phyloP scores from a whole-genome alignment of 2,329 filamentous ascomycete genomes.

The Biscogniauxia mediterranea region DNA sequence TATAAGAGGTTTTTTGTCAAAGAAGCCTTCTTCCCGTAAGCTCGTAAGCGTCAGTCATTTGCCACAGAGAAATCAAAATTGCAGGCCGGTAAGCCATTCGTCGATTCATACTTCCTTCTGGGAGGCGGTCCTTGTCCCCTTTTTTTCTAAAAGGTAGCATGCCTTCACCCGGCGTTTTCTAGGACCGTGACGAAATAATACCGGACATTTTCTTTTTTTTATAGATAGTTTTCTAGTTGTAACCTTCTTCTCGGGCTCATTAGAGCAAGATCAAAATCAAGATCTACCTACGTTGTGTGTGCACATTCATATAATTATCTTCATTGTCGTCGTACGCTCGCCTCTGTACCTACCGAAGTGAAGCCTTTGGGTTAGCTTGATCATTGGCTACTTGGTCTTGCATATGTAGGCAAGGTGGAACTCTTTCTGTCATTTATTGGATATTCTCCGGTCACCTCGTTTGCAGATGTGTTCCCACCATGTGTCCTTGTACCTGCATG shows the following conservation, averaged over 20 bases:
- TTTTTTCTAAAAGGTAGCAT: conserved; percentile 14
- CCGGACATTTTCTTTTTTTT: background rate
- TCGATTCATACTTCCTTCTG: conserved; percentile 17
- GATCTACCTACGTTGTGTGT: too few species aligned
- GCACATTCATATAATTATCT: too few species aligned
- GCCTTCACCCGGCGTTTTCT: background rate
- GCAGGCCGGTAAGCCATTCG: conserved; percentile 26
- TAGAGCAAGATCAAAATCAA: background rate
- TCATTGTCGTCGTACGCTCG: background rate
- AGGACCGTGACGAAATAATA: background rate
- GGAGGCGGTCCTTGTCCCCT: conserved; percentile 23
- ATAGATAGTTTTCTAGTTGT: background rate
- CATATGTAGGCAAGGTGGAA: background rate
- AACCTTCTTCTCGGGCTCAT: too few species aligned
- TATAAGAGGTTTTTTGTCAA: conserved; percentile 38
- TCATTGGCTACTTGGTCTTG: background rate
- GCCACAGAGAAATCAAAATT: conserved; percentile 76
- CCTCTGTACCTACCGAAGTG: background rate
- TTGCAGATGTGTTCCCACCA: background rate
- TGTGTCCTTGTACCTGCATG: background rate
- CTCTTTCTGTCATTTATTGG: background rate
- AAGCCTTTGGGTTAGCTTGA: background rate
- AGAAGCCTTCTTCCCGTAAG: conserved; percentile 52
- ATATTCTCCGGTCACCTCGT: background rate
- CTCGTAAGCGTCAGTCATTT: conserved; percentile 68